phyloP scores from a whole-genome alignment of 1,284 basidiomycete species.

The Exsudoporus floridanus region DNA sequence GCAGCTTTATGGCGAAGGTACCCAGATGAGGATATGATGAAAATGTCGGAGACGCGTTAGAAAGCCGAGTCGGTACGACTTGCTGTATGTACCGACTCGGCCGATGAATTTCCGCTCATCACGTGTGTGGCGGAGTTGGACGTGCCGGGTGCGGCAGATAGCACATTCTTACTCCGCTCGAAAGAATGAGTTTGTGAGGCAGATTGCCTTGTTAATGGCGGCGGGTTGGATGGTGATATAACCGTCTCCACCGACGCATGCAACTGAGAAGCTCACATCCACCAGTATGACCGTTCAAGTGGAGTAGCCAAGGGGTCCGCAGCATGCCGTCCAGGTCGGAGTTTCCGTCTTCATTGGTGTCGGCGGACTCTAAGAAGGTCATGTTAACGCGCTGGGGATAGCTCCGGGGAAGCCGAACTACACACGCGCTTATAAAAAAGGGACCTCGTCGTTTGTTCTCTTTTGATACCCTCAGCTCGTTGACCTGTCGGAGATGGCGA shows the following conservation, averaged over 20 bases:
- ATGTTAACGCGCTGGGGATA: neutral
- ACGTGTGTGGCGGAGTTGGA: neutral
- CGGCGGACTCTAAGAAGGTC: too few relatives aligned
- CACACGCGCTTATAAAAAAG: neutral
- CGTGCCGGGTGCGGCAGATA: neutral
- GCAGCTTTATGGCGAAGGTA: too few relatives aligned
- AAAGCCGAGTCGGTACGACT: too few relatives aligned
- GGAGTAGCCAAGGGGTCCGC: too few relatives aligned
- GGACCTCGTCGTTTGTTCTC: too few relatives aligned
- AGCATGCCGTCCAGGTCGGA: neutral
- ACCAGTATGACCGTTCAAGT: too few relatives aligned
- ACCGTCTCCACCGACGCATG: neutral
- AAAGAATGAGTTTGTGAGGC: neutral
- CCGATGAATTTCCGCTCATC: neutral
- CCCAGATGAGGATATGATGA: too few relatives aligned
- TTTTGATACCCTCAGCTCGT: neutral
- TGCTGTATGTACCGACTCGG: too few relatives aligned
- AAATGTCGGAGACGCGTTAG: too few relatives aligned
- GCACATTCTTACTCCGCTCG: neutral
- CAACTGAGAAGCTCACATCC: too few relatives aligned
- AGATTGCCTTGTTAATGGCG: neutral
- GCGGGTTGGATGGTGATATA: neutral
- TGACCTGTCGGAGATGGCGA: slow-evolving; percentile 18
- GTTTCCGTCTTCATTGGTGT: neutral
- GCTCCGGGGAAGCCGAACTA: neutral